Base-by-base conservation (phyloP, 768 basidiomycete species). In the Multifurca ochricompacta region DNA sequence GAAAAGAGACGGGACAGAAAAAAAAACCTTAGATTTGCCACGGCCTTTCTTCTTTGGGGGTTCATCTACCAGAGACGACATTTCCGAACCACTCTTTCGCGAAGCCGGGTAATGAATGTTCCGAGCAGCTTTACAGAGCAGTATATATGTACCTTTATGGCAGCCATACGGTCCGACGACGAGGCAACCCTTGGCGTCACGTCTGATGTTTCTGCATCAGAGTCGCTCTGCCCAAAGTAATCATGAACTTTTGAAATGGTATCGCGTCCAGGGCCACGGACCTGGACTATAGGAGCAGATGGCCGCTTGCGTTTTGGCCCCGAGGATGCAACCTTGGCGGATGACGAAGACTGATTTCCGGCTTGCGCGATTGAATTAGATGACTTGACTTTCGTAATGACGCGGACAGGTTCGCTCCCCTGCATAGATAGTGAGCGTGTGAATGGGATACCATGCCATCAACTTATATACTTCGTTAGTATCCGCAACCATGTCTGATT, bases 1-100 rank as follows among this genome's bases (percentile, higher is more conserved):
- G n/a, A 18, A 41, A 31, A 23, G 35, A n/a, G 37, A 31, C 35
- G 51, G 2, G n/a, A 35, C 25, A 13, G 19, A 3, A 53, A 47
- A n/a, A n/a, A n/a, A 10, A 31, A 72, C 74, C 62, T 67, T 71
- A 42, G 67, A 68, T 60, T 72, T 72, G 11, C 66, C 64, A 56
- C 73, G 75, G 30, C 56, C 43, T 35, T 52, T 56, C 57, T 72
- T 74, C 59, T 80, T 80, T 7, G 75, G 74, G 9, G 70, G 70
- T 31, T 83, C 81, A 56, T 84, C 82, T 23, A 78, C 69, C 14
- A 85, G 71, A 6, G 76, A 76, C 5, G 83, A 82, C 28, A 83
- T 62, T 51, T 83, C 82, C 4, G 82, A 79, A 35, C 81, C 81
- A 63, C 79, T 80, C 59, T 75, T 70, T 63, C 64, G 42, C 10